Conservation (phyloP, 208 protist species). For the Leishmania turanica region DNA sequence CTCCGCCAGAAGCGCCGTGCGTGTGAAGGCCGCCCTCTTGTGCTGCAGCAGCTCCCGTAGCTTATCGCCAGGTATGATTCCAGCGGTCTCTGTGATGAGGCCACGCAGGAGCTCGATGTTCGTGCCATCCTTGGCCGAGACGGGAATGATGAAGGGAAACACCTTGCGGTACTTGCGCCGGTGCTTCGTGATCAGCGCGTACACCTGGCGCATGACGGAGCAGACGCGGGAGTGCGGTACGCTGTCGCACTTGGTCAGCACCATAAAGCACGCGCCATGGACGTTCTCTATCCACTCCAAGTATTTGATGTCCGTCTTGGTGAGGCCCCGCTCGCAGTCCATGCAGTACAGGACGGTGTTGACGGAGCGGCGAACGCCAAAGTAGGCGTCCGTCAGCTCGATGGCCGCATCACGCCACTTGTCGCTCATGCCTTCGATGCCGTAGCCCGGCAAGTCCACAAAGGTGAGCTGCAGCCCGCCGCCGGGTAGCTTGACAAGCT, state of each 20-base stretch:
- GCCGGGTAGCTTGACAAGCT: constrained; percentile 86
- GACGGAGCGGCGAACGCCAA: constrained; percentile 90
- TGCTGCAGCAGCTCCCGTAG: constrained; percentile 70
- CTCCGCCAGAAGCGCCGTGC: constrained; percentile 59
- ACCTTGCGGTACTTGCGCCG: constrained; percentile 87
- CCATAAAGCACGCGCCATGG: constrained; percentile 87
- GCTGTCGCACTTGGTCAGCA: constrained; percentile 91
- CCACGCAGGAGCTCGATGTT: constrained; percentile 89
- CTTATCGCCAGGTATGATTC: constrained; percentile 83
- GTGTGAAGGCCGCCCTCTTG: constrained; percentile 51
- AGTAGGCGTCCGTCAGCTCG: constrained; percentile 87
- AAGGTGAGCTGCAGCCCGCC: constrained; percentile 89
- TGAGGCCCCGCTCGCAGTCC: constrained; percentile 85
- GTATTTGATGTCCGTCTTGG: constrained; percentile 89
- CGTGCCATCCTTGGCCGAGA: constrained; percentile 77
- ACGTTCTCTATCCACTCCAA: constrained; percentile 91
- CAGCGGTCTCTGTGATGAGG: constrained; percentile 87
- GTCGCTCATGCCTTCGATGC: constrained; percentile 91
- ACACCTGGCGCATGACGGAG: constrained; percentile 90
- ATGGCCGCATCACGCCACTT: constrained; percentile 88
- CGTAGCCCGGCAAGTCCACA: constrained; percentile 92
- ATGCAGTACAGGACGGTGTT: constrained; percentile 93
- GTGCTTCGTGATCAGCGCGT: constrained; percentile 84
- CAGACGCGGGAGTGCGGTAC: constrained; percentile 88
- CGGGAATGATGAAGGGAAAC: constrained; percentile 87